Conservation (phyloP, 345 rosid genomes). For the Rubroshorea leprosula region DNA sequence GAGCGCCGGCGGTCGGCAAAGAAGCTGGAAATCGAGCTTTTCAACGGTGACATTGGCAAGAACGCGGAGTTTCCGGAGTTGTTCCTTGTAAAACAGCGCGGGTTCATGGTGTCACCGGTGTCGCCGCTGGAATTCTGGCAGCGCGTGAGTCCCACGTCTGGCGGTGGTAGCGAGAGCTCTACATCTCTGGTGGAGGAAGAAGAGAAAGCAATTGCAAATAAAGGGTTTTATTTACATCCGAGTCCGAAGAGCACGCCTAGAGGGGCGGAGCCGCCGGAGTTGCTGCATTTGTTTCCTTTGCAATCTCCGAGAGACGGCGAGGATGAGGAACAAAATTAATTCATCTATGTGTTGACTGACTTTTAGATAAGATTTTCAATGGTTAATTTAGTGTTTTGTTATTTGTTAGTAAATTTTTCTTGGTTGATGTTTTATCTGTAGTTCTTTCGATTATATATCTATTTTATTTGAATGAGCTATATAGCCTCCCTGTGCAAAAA, state of each 20-base stretch:
- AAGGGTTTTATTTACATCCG: constrained; percentile 65
- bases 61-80: constrained; percentile 11
- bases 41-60: constrained; percentile 23
- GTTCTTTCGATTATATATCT: too few species aligned
- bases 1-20: constrained; percentile 63
- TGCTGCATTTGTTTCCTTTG: constrained; percentile 72
- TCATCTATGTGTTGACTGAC: constrained; percentile 20
- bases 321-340: not conserved
- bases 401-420: too few species aligned
- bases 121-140: constrained; percentile 60
- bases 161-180: constrained; percentile 27
- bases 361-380: not conserved
- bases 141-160: constrained; percentile 33
- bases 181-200: constrained; percentile 29
- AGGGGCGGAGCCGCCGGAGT: constrained; percentile 53
- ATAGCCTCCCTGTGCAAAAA: too few species aligned
- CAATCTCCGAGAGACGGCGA: constrained; percentile 29
- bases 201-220: constrained; percentile 47
- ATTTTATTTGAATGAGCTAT: too few species aligned
- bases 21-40: constrained; percentile 66
- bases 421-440: too few species aligned
- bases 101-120: constrained; percentile 61
- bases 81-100: constrained; percentile 21
- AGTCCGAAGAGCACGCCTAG: constrained; percentile 44
- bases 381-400: too few species aligned